A percentile compares a stretch with the other conserved stretches of the same genome.
Evolutionary conservation across 2,329 filamentous ascomycete species (phyloP).

Genomic region (Colletotrichum tropicale): DNA sequence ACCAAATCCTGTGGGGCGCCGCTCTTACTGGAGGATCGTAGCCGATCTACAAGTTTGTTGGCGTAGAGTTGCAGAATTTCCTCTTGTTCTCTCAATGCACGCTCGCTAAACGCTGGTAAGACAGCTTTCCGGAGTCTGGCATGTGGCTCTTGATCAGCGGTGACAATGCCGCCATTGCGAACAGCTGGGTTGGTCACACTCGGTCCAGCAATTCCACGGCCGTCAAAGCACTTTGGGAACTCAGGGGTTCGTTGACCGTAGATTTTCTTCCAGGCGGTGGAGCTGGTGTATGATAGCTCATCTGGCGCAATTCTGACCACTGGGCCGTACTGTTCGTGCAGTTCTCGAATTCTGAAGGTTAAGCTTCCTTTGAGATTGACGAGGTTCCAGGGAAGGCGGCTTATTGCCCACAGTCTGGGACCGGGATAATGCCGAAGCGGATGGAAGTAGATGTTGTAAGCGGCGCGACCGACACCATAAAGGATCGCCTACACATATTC

Average conservation of each 20-base stretch:
- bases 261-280: constrained; percentile 19
- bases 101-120: constrained; percentile 1
- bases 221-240: constrained; percentile 2
- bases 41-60: neutral
- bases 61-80: constrained; percentile 7
- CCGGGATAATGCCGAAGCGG: constrained; percentile 76
- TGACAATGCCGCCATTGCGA: constrained; percentile 2
- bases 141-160: constrained; percentile 13
- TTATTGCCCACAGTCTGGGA: constrained; percentile 64
- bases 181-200: neutral
- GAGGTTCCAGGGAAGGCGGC: constrained; percentile 45
- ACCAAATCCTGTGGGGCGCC: constrained; percentile 25
- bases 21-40: neutral
- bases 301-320: constrained; percentile 35
- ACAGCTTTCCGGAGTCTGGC: constrained; percentile 11
- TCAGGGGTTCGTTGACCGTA: constrained; percentile 15
- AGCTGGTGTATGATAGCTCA: constrained; percentile 10
- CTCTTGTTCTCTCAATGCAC: constrained; percentile 8
- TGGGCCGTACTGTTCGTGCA: constrained; percentile 37
- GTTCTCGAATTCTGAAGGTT: constrained; percentile 44
- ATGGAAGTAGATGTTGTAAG: constrained; percentile 38
- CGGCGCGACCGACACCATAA: neutral
- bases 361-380: constrained; percentile 40
- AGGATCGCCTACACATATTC: neutral
- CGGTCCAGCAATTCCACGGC: neutral